Evolutionary conservation across 164 flowering plant species (phyloP).

Genomic region (Umbilicus rupestris): DNA sequence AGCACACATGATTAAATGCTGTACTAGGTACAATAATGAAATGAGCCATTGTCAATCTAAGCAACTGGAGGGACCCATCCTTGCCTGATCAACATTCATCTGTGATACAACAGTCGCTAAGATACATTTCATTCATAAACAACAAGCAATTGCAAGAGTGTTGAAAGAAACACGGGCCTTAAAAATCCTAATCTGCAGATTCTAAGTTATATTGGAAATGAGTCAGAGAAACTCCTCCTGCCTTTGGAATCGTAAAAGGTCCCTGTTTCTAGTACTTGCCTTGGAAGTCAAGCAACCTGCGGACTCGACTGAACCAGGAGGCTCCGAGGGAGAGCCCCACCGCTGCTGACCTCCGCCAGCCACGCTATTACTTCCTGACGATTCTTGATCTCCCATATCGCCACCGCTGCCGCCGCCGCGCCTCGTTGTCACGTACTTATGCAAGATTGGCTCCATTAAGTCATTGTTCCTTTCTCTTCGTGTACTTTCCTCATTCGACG

Average conservation of each 20-base stretch:
- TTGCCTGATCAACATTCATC: no score
- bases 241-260: conserved; percentile 12
- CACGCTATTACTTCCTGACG: conserved; percentile 80
- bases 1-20: not conserved
- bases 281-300: conserved; percentile 48
- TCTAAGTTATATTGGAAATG: not conserved
- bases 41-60: not conserved
- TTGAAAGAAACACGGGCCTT: no score
- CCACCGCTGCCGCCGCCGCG: conserved; percentile 20
- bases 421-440: conserved; percentile 74
- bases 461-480: conserved; percentile 31
- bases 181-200: no score
- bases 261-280: conserved; percentile 17
- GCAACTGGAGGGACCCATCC: no score
- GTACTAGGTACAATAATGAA: not conserved
- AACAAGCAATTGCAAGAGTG: not conserved
- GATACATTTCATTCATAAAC: no score
- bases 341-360: conserved; percentile 28
- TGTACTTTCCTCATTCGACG: conserved; percentile 23
- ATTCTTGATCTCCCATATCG: conserved; percentile 59
- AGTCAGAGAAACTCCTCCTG: not conserved
- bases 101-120: no score
- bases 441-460: conserved; percentile 64
- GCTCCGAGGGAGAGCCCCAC: conserved; percentile 65
- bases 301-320: conserved; percentile 73